These are phyloP conservation scores for Trametes coccinea DNA, from an alignment of 768 basidiomycete genomes.

Conservation along the genomic window DNA sequence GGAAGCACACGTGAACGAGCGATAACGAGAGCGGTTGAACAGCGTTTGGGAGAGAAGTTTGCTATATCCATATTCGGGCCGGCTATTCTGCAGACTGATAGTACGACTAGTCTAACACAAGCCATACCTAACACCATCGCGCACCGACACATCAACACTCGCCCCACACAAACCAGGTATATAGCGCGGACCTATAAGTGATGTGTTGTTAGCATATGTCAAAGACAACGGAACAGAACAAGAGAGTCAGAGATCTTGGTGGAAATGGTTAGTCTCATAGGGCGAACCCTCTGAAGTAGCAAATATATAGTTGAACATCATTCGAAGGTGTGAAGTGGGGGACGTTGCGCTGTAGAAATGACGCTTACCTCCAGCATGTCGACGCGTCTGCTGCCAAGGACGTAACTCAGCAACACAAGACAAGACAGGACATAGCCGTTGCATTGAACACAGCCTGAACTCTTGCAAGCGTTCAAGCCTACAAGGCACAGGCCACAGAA, in stretches of 20 bases:
- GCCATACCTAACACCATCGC: too few relatives aligned
- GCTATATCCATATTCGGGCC: not conserved
- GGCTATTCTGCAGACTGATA: not conserved
- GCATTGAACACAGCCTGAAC: too few relatives aligned
- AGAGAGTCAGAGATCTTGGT: slow-evolving; percentile 76
- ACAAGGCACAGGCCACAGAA: not conserved
- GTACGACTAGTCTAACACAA: not conserved
- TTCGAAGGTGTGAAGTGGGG: slow-evolving; percentile 9
- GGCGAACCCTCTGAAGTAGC: slow-evolving; percentile 83
- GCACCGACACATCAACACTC: too few relatives aligned
- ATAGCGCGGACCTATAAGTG: too few relatives aligned
- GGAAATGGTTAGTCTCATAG: slow-evolving; percentile 76
- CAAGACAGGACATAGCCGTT: too few relatives aligned
- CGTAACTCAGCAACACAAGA: too few relatives aligned
- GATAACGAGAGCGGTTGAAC: too few relatives aligned
- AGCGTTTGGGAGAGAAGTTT: not conserved
- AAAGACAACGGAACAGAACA: slow-evolving; percentile 2
- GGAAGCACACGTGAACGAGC: not conserved
- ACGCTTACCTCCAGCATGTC: not conserved
- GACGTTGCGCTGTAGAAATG: not conserved
- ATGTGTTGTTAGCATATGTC: slow-evolving; percentile 3
- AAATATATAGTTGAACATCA: slow-evolving; percentile 61
- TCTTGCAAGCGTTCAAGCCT: too few relatives aligned
- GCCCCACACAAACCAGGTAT: too few relatives aligned
- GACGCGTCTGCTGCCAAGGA: too few relatives aligned